These are phyloP conservation scores for Candida orba DNA, from an alignment of 805 yeast species.

Conservation along the genomic window DNA sequence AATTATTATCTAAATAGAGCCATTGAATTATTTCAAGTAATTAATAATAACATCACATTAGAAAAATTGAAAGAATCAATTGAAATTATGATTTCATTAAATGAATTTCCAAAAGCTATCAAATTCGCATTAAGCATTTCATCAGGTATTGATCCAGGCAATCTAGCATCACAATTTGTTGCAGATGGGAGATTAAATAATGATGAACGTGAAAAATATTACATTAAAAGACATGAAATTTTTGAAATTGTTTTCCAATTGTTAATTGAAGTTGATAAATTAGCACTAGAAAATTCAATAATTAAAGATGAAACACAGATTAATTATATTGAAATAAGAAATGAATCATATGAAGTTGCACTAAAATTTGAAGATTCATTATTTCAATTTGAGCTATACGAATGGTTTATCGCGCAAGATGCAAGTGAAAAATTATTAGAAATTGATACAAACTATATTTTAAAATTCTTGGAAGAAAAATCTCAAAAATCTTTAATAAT, in stretches of 20 bases:
- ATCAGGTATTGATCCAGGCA: conserved; percentile 54
- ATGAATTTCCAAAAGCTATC: conserved; percentile 79
- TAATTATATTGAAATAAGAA: conserved; percentile 48
- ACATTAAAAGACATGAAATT: conserved; percentile 46
- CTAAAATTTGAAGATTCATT: conserved; percentile 68
- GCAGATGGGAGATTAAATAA: conserved; percentile 42
- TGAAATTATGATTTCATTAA: conserved; percentile 66
- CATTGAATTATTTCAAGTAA: conserved; percentile 66
- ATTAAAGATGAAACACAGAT: conserved; percentile 10
- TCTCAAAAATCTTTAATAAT: conserved; percentile 57
- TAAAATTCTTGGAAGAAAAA: conserved; percentile 67
- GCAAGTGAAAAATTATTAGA: conserved; percentile 70
- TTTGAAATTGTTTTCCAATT: conserved; percentile 73
- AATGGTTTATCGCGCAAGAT: conserved; percentile 81
- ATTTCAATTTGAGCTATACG: conserved; percentile 90
- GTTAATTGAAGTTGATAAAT: conserved; percentile 61
- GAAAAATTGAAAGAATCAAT: conserved; percentile 81
- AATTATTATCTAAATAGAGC: conserved; percentile 66
- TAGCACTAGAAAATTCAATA: conserved; percentile 37
- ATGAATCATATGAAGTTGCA: conserved; percentile 66
- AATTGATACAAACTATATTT: conserved; percentile 73
- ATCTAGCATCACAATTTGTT: conserved; percentile 49
- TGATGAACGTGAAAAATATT: conserved; percentile 45
- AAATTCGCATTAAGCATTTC: conserved; percentile 77
- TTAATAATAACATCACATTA: conserved; percentile 67